phyloP scores from a whole-genome alignment of 768 basidiomycete genomes.

The Amanita phalloides region DNA sequence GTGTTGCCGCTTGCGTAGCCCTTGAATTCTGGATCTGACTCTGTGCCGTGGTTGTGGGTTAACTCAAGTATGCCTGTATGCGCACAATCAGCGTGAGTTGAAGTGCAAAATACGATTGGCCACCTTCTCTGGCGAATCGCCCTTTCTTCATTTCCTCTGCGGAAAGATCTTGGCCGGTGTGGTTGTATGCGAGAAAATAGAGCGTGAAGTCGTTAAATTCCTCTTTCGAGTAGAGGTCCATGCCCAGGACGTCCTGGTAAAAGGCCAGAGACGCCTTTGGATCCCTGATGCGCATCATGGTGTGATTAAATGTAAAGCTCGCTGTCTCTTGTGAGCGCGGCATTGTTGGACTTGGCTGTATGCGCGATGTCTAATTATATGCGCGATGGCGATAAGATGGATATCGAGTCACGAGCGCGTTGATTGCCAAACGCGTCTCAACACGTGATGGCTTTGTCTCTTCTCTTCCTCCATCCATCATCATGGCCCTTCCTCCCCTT shows the following conservation, averaged over 20 bases:
- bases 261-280: slow-evolving; percentile 73
- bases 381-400: neutral
- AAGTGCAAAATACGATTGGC: neutral
- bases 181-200: slow-evolving; percentile 80
- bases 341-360: slow-evolving; percentile 31
- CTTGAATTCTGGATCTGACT: slow-evolving; percentile 62
- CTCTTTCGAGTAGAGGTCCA: slow-evolving; percentile 59
- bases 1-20: slow-evolving; percentile 84
- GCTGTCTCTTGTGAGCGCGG: slow-evolving; percentile 58
- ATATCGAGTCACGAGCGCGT: slow-evolving; percentile 16
- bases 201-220: slow-evolving; percentile 57
- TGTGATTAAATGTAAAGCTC: slow-evolving; percentile 55
- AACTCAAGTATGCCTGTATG: slow-evolving; percentile 65
- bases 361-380: neutral
- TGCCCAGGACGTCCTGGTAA: slow-evolving; percentile 71
- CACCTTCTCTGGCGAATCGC: slow-evolving; percentile 60
- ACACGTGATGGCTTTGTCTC: slow-evolving; percentile 25
- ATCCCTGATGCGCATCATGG: slow-evolving; percentile 85
- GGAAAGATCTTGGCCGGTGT: slow-evolving; percentile 37
- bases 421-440: slow-evolving; percentile 23
- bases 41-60: slow-evolving; percentile 87
- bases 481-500: slow-evolving; percentile 16
- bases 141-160: slow-evolving; percentile 40
- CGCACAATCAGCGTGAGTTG: neutral
- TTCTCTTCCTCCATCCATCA: slow-evolving; percentile 35